phyloP scores from a whole-genome alignment of 371 early-diverging fungal genomes.

The Mortierella polycephala region DNA sequence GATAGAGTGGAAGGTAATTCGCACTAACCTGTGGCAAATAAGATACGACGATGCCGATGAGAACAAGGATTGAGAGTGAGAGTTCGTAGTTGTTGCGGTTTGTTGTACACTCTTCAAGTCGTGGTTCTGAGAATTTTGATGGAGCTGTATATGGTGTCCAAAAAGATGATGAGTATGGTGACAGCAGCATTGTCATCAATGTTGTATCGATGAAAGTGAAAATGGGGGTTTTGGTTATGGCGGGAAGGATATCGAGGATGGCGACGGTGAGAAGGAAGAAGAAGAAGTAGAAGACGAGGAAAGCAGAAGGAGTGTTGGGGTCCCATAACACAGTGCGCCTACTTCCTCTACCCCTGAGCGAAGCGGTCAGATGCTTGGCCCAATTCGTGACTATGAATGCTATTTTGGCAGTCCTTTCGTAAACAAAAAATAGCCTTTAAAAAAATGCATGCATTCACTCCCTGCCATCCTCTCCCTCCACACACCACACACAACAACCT shows the following conservation, averaged over 20 bases:
- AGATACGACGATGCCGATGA: conserved; percentile 67
- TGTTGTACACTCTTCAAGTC: conserved; percentile 18
- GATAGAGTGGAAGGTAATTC: background rate
- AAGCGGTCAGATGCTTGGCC: background rate
- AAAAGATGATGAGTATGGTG: no score
- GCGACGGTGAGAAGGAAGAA: background rate
- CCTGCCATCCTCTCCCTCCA: background rate
- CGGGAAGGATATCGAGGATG: background rate
- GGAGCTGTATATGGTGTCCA: background rate
- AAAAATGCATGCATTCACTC: background rate
- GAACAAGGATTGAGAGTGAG: conserved; percentile 54
- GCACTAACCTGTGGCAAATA: conserved; percentile 70
- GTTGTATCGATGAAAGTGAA: background rate
- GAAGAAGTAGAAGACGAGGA: background rate
- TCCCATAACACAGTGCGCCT: background rate
- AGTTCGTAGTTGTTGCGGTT: conserved; percentile 16
- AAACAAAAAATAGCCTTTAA: conserved; percentile 6
- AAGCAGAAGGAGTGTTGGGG: background rate
- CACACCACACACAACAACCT: background rate
- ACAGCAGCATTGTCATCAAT: background rate
- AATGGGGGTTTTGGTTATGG: background rate
- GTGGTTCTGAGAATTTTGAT: background rate
- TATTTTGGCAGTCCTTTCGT: conserved; percentile 5
- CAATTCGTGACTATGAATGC: background rate
- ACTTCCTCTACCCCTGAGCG: background rate